Evolutionary conservation across 495 filamentous ascomycete genomes (phyloP).

Genomic region (Penicillium mononematosum): DNA sequence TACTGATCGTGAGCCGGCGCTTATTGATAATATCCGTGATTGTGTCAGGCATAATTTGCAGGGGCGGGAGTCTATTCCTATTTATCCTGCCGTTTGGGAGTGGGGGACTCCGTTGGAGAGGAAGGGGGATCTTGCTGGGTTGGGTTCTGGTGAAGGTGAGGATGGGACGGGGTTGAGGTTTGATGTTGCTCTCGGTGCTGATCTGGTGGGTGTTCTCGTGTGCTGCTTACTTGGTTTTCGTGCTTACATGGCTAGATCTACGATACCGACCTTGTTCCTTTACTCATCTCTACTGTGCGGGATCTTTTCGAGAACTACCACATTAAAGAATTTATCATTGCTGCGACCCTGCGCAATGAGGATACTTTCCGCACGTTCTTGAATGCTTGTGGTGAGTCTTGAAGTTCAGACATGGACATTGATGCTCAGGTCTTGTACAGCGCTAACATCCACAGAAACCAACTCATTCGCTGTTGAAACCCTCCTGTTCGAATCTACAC

Average conservation of each 20-base stretch:
- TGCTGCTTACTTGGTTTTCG: neutral
- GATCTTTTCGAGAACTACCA: slow-evolving; percentile 53
- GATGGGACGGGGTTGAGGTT: slow-evolving; percentile 22
- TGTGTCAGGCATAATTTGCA: slow-evolving; percentile 67
- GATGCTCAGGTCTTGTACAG: neutral
- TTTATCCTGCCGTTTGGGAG: slow-evolving; percentile 44
- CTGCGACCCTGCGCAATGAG: slow-evolving; percentile 61
- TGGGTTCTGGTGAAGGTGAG: slow-evolving; percentile 6
- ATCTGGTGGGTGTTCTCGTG: slow-evolving; percentile 39
- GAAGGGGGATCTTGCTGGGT: slow-evolving; percentile 11
- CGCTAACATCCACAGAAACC: slow-evolving; percentile 25
- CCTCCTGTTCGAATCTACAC: slow-evolving; percentile 44
- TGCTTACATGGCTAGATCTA: slow-evolving; percentile 54
- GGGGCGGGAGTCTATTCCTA: slow-evolving; percentile 26
- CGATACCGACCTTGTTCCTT: slow-evolving; percentile 56
- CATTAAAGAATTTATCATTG: slow-evolving; percentile 52
- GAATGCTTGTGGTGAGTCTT: slow-evolving; percentile 54
- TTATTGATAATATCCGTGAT: slow-evolving; percentile 66
- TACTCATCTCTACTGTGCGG: slow-evolving; percentile 55
- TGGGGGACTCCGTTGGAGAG: slow-evolving; percentile 35
- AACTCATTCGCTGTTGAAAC: slow-evolving; percentile 41
- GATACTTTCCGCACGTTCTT: slow-evolving; percentile 60
- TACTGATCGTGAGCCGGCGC: slow-evolving; percentile 76
- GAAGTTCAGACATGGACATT: neutral
- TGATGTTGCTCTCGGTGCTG: slow-evolving; percentile 52